Base-by-base conservation (phyloP, 345 rosid genomes). In the Turnera subulata region DNA sequence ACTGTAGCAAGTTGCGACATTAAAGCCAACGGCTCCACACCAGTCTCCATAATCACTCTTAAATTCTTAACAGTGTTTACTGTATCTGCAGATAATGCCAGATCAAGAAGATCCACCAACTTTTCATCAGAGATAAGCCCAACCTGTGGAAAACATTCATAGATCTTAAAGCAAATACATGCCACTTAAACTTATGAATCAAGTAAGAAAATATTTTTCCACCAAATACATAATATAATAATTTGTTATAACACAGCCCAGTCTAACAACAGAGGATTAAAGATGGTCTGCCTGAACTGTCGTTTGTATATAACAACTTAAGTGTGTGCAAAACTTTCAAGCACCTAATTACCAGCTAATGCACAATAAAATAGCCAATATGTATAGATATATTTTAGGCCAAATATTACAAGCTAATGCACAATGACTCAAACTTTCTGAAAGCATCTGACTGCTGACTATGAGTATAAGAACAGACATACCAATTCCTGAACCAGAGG, bases 1-100 rank as follows among this genome's bases (percentile, higher is more conserved):
- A 90, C 84, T 1, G 99, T 88, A 67, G 99, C 99, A 7, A 94
- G 97, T 70, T 94, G 99, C 19, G 97, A 88, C 99, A 94, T 94
- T 76, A 90, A 71, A 57, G 93, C 96, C 64, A 94, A 71, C 37
- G 99, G 97, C 70, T 94, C 99, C 42, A 88, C 86, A 3, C 97
- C 87, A 6, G 89, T 80, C 76, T 94, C 99, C 97, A 94, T 88
- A 76, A 94, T 81, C 64, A 65, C 70, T 61, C 99, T 81, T 71
- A 94, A 70, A 54, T 74, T 85, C 95, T 90, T 94, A 51, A 93
- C 97, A 1, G 99, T 93, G 79, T 93, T 93, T 26, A 90, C 91
- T 0, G 99, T 88, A 75, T 94, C 99, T 11, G 99, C 99, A 35
- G 99, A 94, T 76, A 94, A 72, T 53, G 99, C 99, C 60, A 94